Percentiles rank a stretch among this genome's conserved stretches.
Conservation (phyloP, 176 grass and related monocot species). For the Cenchrus purpureus region DNA sequence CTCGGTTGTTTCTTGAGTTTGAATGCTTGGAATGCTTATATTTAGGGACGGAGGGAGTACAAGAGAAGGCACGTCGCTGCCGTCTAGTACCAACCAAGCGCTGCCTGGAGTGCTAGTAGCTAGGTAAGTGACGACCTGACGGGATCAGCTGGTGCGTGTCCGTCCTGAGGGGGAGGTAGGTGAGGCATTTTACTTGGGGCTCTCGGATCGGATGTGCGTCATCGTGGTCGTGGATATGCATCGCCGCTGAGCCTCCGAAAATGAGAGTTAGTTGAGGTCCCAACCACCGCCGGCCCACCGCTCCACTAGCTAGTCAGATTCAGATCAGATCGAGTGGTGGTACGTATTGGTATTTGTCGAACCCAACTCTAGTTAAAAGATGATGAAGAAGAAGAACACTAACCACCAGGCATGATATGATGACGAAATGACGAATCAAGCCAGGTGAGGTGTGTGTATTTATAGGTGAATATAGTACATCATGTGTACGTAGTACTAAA, state of each 20-base stretch:
- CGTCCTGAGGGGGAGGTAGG: neutral
- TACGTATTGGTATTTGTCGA: neutral
- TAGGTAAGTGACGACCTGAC: neutral
- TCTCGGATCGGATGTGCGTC: neutral
- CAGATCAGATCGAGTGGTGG: neutral
- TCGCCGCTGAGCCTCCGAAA: neutral
- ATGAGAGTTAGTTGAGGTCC: neutral
- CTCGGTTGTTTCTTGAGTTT: no score
- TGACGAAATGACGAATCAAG: no score
- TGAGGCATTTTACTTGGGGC: constrained; percentile 13
- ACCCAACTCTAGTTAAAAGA: neutral
- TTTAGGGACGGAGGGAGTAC: no score
- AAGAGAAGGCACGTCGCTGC: neutral
- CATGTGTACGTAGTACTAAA: no score
- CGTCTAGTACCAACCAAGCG: constrained; percentile 4
- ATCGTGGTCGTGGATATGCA: neutral
- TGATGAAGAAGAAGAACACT: no score
- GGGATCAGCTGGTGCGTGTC: constrained; percentile 3
- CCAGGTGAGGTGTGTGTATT: no score
- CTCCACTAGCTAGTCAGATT: constrained; percentile 4
- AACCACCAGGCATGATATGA: no score
- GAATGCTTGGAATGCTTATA: no score
- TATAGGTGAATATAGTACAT: no score
- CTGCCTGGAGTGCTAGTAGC: neutral
- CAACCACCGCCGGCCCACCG: constrained; percentile 36